phyloP scores from a whole-genome alignment of 768 basidiomycete genomes.

The Jaapia argillacea region DNA sequence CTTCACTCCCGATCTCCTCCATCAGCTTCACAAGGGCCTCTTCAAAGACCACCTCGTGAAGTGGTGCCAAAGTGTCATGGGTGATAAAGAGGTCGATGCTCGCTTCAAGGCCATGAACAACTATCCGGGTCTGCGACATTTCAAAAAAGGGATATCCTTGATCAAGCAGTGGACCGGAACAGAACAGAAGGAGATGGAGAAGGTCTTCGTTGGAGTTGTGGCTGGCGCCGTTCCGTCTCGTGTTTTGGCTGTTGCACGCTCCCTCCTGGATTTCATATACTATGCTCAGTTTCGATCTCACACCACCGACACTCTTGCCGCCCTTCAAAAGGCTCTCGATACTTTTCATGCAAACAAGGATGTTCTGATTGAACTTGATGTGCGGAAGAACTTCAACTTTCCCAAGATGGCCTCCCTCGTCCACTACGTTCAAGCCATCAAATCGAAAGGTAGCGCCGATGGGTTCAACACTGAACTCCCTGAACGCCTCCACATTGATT shows the following conservation, averaged over 20 bases:
- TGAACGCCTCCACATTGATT: constrained; percentile 32
- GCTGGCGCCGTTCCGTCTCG: constrained; percentile 11
- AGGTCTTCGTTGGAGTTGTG: constrained; percentile 12
- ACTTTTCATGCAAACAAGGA: constrained; percentile 18
- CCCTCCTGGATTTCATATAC: constrained; percentile 18
- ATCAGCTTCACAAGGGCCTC: constrained; percentile 38
- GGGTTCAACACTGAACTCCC: constrained; percentile 18
- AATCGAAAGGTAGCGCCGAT: constrained; percentile 11
- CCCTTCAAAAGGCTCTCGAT: constrained; percentile 8
- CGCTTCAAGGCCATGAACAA: constrained; percentile 21
- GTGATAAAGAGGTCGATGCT: constrained; percentile 25
- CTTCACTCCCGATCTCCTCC: constrained; percentile 32
- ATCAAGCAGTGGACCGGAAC: constrained; percentile 33
- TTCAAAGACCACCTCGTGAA: constrained; percentile 32
- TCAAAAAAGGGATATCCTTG: constrained; percentile 30
- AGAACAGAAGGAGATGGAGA: constrained; percentile 27
- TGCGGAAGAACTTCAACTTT: constrained; percentile 19
- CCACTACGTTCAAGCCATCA: constrained; percentile 15
- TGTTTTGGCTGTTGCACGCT: constrained; percentile 15
- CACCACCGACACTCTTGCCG: constrained; percentile 9
- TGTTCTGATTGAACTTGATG: constrained; percentile 13
- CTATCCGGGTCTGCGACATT: constrained; percentile 24
- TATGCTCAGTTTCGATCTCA: constrained; percentile 16
- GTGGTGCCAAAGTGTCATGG: constrained; percentile 13
- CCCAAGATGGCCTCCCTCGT: constrained; percentile 17